A percentile compares a stretch with the other conserved stretches of the same genome.
Evolutionary conservation across 2,329 filamentous ascomycete genomes (phyloP).

Genomic region (Claviceps purpurea): DNA sequence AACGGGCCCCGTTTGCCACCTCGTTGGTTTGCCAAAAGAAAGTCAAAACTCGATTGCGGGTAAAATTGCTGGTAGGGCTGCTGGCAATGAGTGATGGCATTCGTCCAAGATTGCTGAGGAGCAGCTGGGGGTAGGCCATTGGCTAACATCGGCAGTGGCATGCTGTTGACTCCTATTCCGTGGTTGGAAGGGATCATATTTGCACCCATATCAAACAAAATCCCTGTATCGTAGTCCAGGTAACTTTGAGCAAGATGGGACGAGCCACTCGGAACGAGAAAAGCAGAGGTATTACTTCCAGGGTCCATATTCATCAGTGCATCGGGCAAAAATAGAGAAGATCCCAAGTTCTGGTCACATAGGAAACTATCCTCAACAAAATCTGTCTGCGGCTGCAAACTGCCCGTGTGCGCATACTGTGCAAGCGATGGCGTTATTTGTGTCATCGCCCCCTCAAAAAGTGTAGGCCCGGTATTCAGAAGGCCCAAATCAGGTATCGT

Average conservation of each 20-base stretch:
- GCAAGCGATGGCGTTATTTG: not conserved
- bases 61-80: not conserved
- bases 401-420: not conserved
- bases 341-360: not conserved
- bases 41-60: constrained; percentile 14
- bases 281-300: not conserved
- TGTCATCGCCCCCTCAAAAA: not conserved
- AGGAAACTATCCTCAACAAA: not conserved
- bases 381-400: constrained; percentile 1
- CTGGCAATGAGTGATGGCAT: constrained; percentile 6
- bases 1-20: constrained; percentile 37
- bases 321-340: constrained; percentile 2
- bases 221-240: not conserved
- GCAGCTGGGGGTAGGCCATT: not conserved
- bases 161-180: not conserved
- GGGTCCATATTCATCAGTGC: not conserved
- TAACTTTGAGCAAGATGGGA: not conserved
- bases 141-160: not conserved
- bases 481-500: not conserved
- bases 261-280: not conserved
- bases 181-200: not conserved
- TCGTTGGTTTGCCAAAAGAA: constrained; percentile 17
- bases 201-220: not conserved
- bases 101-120: constrained; percentile 1
- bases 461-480: not conserved